phyloP scores from a whole-genome alignment of 75 land plant genomes.

The Selaginella moellendorffii region DNA sequence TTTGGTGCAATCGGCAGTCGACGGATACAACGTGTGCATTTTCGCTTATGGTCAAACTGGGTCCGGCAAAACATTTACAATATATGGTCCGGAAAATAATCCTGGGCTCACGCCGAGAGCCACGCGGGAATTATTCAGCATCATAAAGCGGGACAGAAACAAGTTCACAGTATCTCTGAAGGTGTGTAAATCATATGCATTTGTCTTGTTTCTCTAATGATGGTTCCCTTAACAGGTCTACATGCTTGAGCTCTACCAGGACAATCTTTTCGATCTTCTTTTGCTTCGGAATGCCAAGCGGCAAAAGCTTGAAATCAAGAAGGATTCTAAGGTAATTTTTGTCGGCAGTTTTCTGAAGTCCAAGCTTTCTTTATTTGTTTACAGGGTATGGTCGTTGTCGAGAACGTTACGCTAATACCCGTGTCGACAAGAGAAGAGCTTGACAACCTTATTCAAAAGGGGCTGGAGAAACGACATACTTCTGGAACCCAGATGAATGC shows the following conservation, averaged over 20 bases:
- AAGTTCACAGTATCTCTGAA: conserved; percentile 75
- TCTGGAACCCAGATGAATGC: conserved; percentile 95
- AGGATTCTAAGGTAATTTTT: conserved; percentile 73
- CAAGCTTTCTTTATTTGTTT: not conserved
- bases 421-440: conserved; percentile 60
- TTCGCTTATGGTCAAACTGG: conserved; percentile 99
- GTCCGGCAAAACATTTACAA: conserved; percentile 94
- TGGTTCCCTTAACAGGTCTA: conserved; percentile 42
- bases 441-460: conserved; percentile 44
- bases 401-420: conserved; percentile 53
- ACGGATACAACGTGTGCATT: conserved; percentile 96
- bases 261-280: conserved; percentile 74
- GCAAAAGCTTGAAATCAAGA: conserved; percentile 73
- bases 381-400: conserved; percentile 86
- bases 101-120: conserved; percentile 95
- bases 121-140: conserved; percentile 65
- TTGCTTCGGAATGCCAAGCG: conserved; percentile 56
- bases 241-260: conserved; percentile 95
- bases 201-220: not conserved
- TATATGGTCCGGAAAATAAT: conserved; percentile 72
- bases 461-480: conserved; percentile 62
- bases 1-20: conserved; percentile 92
- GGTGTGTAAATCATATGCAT: conserved; percentile 25
- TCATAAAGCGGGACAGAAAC: conserved; percentile 54
- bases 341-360: not conserved